Base-by-base conservation (phyloP, 495 filamentous ascomycete species). In the Lasiosphaeriaceae sp. region DNA sequence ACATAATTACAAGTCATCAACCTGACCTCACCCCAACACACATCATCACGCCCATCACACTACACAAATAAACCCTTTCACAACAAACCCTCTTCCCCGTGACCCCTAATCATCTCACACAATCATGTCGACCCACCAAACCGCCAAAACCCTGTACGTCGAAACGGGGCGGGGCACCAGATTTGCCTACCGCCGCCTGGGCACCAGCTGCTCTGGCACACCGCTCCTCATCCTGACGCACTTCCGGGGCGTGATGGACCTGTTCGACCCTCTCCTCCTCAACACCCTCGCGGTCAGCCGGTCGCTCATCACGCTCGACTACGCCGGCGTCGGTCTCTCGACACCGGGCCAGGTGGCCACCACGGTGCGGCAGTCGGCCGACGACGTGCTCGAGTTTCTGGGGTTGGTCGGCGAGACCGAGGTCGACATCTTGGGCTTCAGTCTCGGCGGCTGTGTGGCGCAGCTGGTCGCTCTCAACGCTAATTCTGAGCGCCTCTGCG, bases 121-220 rank as follows among this genome's bases (percentile, higher is more conserved):
- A n/a, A n/a, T n/a, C n/a, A 66, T 71, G 68, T 26, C 66, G 6
- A 74, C 63, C 52, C 58, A 67, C 48, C 60, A 70, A 65, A 72
- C 68, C 50, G 68, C 70, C 45, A 58, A 58, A 39, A 74, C 68
- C 34, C 65, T 61, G 41, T 69, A 59, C 50, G 35, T 63, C 52
- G 26, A 49, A 16, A 49, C 55, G 31, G 44, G 57, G 49, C 54
- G 59, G 26, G 62, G 60, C 50, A 62, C 55, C 46, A 63, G 54
- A 11, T 55, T 69, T 52, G 73, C 73, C 58, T 72, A 76, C 60
- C 73, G 72, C 47, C 63, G 53, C 47, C 59, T 76, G 35, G 69
- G 69, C 50, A 45, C 57, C n/a, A n/a, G 56, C 44, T 4, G 26
- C 26, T 24, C 52, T 0, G 63, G 54, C 51, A 60, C 60, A 11